phyloP scores from a whole-genome alignment of 2,329 filamentous ascomycete species.

The Sarocladiaceae sp. region DNA sequence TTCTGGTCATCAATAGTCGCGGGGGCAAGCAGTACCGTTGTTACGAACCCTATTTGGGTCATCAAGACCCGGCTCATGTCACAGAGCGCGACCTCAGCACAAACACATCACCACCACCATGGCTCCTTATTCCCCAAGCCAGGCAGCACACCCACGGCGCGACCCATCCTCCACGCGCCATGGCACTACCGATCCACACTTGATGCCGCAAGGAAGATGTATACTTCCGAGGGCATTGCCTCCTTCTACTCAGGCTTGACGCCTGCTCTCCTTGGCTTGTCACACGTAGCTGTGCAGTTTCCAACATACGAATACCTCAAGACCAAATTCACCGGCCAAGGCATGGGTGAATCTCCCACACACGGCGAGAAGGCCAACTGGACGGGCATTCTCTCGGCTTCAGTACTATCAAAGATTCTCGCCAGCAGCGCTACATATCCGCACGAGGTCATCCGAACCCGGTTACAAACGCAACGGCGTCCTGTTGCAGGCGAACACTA shows the following conservation, averaged over 20 bases:
- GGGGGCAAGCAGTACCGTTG: slow-evolving; percentile 85
- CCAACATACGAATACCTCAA: slow-evolving; percentile 94
- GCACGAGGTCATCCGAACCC: slow-evolving; percentile 90
- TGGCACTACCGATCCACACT: slow-evolving; percentile 90
- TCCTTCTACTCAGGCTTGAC: slow-evolving; percentile 96
- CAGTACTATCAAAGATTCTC: slow-evolving; percentile 87
- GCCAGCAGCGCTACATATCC: slow-evolving; percentile 95
- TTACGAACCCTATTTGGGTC: slow-evolving; percentile 98
- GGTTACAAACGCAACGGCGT: slow-evolving; percentile 87
- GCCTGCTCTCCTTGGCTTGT: slow-evolving; percentile 83
- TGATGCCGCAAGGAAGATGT: slow-evolving; percentile 95
- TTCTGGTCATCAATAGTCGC: slow-evolving; percentile 87
- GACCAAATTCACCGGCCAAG: slow-evolving; percentile 79
- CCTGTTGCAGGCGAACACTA: slow-evolving; percentile 51
- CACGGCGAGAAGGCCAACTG: slow-evolving; percentile 55
- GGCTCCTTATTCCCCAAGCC: slow-evolving; percentile 41
- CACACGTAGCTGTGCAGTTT: slow-evolving; percentile 95
- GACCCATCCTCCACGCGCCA: slow-evolving; percentile 54
- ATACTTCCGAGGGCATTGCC: slow-evolving; percentile 74
- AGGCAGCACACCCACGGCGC: slow-evolving; percentile 47
- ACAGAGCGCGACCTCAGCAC: slow-evolving; percentile 53
- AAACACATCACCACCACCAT: slow-evolving; percentile 36
- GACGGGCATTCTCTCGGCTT: slow-evolving; percentile 78
- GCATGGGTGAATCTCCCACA: slow-evolving; percentile 63
- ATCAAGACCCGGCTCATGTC: slow-evolving; percentile 99